Evolutionary conservation across 2,329 filamentous ascomycete genomes (phyloP).

Genomic region (Phaeosphaeriaceae sp.): DNA sequence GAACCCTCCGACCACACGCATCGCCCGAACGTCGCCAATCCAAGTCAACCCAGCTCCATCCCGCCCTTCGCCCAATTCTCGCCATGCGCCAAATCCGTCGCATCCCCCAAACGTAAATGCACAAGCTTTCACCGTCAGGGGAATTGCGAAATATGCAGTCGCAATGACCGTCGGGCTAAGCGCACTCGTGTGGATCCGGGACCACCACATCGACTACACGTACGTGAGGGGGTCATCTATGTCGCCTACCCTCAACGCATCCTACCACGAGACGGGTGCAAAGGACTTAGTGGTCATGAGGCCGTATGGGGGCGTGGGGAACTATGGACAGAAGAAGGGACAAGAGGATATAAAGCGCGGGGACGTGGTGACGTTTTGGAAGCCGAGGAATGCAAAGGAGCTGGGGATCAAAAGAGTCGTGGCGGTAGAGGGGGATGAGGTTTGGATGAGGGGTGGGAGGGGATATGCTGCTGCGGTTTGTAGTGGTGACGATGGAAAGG

Average conservation of each 20-base stretch:
- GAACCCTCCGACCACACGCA: conserved; percentile 5
- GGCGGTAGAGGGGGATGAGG: conserved; percentile 78
- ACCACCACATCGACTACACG: conserved; percentile 48
- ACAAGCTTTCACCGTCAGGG: conserved; percentile 8
- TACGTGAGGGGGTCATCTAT: conserved; percentile 52
- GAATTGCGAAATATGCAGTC: conserved; percentile 5
- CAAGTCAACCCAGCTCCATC: conserved; percentile 4
- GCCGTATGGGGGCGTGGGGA: conserved; percentile 26
- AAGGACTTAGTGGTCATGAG: conserved; percentile 50
- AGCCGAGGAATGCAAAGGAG: conserved; percentile 71
- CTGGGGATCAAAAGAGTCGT: conserved; percentile 83
- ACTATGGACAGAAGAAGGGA: too few relatives aligned
- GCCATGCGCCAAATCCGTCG: neutral
- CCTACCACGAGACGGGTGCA: conserved; percentile 47
- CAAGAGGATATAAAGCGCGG: conserved; percentile 45
- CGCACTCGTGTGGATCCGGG: conserved; percentile 45
- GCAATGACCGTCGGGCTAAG: conserved; percentile 15
- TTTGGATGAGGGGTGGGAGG: conserved; percentile 56
- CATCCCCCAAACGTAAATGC: conserved; percentile 1
- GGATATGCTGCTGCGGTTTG: too few relatives aligned
- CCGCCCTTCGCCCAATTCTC: conserved; percentile 3
- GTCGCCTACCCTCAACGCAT: conserved; percentile 55
- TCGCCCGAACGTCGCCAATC: conserved; percentile 6
- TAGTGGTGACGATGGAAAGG: conserved; percentile 27
- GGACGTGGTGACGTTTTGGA: conserved; percentile 55